phyloP scores from a whole-genome alignment of 495 filamentous ascomycete genomes.

The Tuber melanosporum region DNA sequence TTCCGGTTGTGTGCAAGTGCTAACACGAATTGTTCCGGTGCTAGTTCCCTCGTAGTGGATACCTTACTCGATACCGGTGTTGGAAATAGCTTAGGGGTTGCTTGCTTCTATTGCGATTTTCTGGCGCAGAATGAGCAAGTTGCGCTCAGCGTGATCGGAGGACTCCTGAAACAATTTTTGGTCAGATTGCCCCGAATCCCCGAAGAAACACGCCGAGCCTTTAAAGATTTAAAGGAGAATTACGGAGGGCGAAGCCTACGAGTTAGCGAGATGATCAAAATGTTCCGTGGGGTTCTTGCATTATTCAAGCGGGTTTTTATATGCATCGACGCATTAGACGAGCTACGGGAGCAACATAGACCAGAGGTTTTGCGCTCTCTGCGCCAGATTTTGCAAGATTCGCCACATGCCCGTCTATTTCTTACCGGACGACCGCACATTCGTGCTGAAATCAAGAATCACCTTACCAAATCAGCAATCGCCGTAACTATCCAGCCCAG shows the following conservation, averaged over 20 bases:
- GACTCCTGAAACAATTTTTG: background rate
- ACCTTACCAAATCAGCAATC: background rate
- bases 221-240: background rate
- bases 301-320: conserved; percentile 7
- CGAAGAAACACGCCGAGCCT: background rate
- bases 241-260: background rate
- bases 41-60: background rate
- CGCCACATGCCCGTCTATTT: conserved; percentile 9
- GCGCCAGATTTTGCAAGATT: background rate
- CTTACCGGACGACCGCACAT: conserved; percentile 21
- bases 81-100: background rate
- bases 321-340: conserved; percentile 21
- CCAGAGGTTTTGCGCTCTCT: conserved; percentile 9
- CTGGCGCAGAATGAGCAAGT: background rate
- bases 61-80: background rate
- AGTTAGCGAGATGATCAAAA: background rate
- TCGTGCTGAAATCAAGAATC: conserved; percentile 2
- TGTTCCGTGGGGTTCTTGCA: background rate
- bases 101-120: background rate
- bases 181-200: background rate
- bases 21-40: background rate
- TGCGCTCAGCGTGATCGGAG: background rate
- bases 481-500: background rate
- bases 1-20: background rate
- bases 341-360: conserved; percentile 14